Conservation (phyloP, 495 filamentous ascomycete species). For the Penicillium turbatum region DNA sequence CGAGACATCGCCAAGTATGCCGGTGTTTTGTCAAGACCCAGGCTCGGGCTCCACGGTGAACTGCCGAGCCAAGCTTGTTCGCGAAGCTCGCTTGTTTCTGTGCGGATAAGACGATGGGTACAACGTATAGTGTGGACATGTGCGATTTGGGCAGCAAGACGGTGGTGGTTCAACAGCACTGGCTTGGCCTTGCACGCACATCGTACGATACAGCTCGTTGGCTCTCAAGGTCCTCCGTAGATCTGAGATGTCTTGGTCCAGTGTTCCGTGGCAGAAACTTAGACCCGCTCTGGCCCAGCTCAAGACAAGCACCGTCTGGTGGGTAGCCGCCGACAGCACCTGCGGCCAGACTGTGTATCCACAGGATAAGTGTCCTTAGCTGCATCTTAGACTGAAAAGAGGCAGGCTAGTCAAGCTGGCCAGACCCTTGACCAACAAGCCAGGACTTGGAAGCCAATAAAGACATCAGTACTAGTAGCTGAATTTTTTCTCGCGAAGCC, state of each 20-base stretch:
- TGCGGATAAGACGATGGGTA: background rate
- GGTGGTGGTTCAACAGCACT: background rate
- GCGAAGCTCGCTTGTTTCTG: background rate
- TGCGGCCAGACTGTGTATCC: background rate
- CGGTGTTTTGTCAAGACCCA: background rate
- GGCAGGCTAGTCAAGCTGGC: background rate
- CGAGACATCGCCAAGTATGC: too few species aligned
- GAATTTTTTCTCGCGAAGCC: too few species aligned
- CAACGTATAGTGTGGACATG: background rate
- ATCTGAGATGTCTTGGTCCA: background rate
- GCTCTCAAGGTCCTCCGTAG: background rate
- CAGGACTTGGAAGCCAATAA: too few species aligned
- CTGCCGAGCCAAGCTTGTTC: background rate
- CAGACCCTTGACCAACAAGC: too few species aligned
- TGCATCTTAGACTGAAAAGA: background rate
- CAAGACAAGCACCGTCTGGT: background rate
- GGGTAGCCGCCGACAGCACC: background rate
- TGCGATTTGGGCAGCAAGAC: background rate
- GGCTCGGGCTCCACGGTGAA: background rate
- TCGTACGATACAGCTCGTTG: background rate
- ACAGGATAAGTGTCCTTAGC: background rate
- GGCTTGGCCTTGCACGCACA: background rate
- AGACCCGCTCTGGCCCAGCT: background rate
- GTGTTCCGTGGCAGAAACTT: background rate
- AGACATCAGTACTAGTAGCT: background rate